These are phyloP conservation scores for Casuarina glauca DNA, from an alignment of 306 rosid species.

Conservation along the genomic window DNA sequence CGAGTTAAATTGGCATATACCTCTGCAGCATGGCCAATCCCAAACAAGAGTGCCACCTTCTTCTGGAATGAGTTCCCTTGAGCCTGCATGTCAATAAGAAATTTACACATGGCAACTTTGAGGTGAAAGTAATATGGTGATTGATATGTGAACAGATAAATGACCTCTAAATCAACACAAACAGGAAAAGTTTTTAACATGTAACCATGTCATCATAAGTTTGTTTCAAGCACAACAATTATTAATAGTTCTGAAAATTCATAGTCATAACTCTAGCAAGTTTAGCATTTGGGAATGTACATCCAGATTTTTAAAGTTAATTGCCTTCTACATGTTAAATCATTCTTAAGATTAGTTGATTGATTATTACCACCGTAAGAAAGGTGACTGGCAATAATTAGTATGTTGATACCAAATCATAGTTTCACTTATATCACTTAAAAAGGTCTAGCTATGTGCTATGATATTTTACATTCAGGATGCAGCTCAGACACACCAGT, in stretches of 20 bases:
- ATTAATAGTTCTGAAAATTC: neutral
- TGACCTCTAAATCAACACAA: neutral
- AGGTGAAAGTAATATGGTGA: neutral
- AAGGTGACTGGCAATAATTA: neutral
- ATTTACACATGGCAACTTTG: slow-evolving; percentile 18
- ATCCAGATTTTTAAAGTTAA: neutral
- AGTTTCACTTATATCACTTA: slow-evolving; percentile 3
- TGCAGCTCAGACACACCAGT: neutral
- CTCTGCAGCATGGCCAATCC: slow-evolving; percentile 81
- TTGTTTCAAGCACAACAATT: neutral
- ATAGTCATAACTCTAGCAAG: neutral
- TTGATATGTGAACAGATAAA: neutral
- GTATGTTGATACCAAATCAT: neutral
- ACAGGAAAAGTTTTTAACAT: neutral
- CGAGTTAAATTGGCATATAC: slow-evolving; percentile 42
- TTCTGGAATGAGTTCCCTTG: slow-evolving; percentile 97
- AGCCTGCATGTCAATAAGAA: slow-evolving; percentile 54
- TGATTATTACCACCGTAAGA: neutral
- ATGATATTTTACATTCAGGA: neutral
- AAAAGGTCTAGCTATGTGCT: neutral
- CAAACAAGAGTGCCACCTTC: slow-evolving; percentile 76
- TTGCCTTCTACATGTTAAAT: neutral
- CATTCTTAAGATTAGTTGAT: neutral
- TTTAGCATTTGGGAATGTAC: neutral
- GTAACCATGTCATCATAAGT: neutral